Conservation (phyloP, 2,329 filamentous ascomycete species). For the Epicoccum sorghinum region DNA sequence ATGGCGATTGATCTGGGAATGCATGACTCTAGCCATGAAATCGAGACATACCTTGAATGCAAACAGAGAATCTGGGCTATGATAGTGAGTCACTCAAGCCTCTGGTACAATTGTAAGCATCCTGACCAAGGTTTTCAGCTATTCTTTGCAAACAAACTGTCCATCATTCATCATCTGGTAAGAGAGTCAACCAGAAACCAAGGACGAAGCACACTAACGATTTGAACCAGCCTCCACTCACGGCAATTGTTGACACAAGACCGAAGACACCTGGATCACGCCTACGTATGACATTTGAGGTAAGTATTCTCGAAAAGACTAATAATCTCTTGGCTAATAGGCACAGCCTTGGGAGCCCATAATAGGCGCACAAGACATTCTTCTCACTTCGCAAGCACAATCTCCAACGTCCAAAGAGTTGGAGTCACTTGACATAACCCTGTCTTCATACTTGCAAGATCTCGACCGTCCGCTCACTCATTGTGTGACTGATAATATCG, state of each 20-base stretch:
- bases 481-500: not conserved
- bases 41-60: not conserved
- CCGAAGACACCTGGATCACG: slow-evolving; percentile 1
- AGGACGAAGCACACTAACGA: not conserved
- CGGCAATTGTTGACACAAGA: not conserved
- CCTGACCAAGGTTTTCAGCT: not conserved
- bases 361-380: slow-evolving; percentile 3
- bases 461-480: slow-evolving; percentile 4
- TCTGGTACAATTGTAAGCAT: not conserved
- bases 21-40: not conserved
- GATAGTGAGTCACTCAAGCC: not conserved
- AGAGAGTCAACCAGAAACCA: not conserved
- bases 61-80: slow-evolving; percentile 5
- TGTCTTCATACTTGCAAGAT: not conserved
- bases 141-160: slow-evolving; percentile 13
- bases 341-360: slow-evolving; percentile 4
- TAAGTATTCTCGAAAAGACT: not conserved
- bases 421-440: not conserved
- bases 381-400: not conserved
- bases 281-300: not conserved
- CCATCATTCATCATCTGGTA: slow-evolving; percentile 15
- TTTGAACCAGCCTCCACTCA: not conserved
- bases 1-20: slow-evolving; percentile 10
- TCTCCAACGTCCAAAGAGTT: not conserved
- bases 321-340: not conserved